Evolutionary conservation across 2,329 filamentous ascomycete species (phyloP).

Genomic region (Colletotrichum lindemuthianum): DNA sequence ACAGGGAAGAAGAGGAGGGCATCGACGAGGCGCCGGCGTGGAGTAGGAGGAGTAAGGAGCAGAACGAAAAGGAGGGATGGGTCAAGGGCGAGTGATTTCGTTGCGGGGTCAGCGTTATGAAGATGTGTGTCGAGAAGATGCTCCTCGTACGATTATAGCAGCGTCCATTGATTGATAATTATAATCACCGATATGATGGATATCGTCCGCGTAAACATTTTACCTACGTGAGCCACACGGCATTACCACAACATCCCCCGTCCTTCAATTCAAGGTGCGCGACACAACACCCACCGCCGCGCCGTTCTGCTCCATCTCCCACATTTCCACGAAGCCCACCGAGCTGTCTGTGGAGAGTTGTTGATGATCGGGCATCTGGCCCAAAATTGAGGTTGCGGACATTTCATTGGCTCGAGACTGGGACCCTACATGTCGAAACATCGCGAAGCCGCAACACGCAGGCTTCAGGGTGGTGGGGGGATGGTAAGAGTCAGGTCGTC

Average conservation of each 20-base stretch:
- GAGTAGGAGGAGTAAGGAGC: slow-evolving; percentile 64
- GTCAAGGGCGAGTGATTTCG: slow-evolving; percentile 51
- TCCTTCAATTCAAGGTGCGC: slow-evolving; percentile 5
- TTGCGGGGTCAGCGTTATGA: too few species aligned
- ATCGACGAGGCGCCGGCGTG: slow-evolving; percentile 70
- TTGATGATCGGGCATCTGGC: slow-evolving; percentile 2
- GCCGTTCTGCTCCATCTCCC: slow-evolving; percentile 41
- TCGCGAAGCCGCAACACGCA: not conserved
- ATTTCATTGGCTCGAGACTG: not conserved
- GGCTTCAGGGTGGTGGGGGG: too few species aligned
- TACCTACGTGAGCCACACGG: slow-evolving; percentile 2
- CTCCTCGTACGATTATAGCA: too few species aligned
- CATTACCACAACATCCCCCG: slow-evolving; percentile 12
- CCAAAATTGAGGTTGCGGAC: too few species aligned
- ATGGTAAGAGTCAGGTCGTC: too few species aligned
- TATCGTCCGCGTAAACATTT: not conserved
- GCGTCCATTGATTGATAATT: too few species aligned
- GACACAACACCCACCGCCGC: slow-evolving; percentile 3
- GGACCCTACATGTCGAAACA: not conserved
- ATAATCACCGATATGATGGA: too few species aligned
- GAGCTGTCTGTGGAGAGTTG: slow-evolving; percentile 37
- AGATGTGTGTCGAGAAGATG: too few species aligned
- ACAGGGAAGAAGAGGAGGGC: slow-evolving; percentile 69
- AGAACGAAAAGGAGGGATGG: slow-evolving; percentile 67
- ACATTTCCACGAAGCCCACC: slow-evolving; percentile 47